These are phyloP conservation scores for Gossypium davidsonii DNA, from an alignment of 441 rosid genomes.

Conservation along the genomic window DNA sequence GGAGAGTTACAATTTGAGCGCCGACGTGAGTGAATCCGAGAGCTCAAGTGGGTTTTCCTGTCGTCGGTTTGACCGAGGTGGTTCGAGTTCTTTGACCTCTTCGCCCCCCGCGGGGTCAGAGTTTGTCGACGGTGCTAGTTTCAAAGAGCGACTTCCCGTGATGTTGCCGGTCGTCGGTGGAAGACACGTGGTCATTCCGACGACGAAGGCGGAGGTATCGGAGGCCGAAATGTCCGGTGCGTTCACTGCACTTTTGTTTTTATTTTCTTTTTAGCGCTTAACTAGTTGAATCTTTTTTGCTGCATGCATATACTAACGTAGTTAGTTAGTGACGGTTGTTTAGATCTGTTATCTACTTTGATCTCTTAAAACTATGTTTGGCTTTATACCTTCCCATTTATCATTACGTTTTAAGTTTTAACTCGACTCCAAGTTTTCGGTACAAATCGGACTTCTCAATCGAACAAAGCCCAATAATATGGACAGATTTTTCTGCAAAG, in stretches of 20 bases:
- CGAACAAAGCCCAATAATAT: background rate
- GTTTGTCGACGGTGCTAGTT: constrained; percentile 27
- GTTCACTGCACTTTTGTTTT: background rate
- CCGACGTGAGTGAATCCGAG: constrained; percentile 92
- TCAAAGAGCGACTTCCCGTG: constrained; percentile 35
- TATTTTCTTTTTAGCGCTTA: background rate
- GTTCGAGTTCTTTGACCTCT: constrained; percentile 54
- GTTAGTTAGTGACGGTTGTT: background rate
- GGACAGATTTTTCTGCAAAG: background rate
- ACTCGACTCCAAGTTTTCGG: background rate
- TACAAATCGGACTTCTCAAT: background rate
- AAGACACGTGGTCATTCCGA: constrained; percentile 63
- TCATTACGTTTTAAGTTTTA: background rate
- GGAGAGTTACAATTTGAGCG: constrained; percentile 88
- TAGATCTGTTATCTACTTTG: background rate
- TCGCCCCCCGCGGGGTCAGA: constrained; percentile 23
- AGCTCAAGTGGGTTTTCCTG: constrained; percentile 71
- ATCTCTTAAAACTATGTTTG: background rate
- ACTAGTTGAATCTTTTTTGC: background rate
- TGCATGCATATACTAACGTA: background rate
- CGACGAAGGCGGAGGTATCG: constrained; percentile 37
- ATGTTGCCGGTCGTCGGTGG: constrained; percentile 76
- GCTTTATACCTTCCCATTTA: background rate
- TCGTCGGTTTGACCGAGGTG: constrained; percentile 49
- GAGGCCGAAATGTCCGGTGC: constrained; percentile 55